phyloP scores from a whole-genome alignment of 129 eudicot species.

The Lonicera japonica region DNA sequence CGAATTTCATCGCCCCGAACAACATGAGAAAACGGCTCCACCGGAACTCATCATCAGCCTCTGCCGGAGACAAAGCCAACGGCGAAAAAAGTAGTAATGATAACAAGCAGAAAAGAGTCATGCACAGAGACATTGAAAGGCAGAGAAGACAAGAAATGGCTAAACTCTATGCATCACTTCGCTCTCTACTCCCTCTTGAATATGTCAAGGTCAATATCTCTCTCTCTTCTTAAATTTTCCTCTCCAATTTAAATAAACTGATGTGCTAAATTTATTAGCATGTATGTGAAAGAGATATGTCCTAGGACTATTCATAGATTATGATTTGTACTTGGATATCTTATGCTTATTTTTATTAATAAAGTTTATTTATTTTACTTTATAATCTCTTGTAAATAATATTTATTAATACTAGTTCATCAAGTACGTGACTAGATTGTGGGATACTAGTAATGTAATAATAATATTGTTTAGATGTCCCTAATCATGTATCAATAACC shows the following conservation, averaged over 20 bases:
- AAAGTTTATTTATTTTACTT: too few relatives aligned
- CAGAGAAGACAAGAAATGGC: conserved; percentile 71
- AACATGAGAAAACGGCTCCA: conserved; percentile 12
- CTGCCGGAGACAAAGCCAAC: neutral
- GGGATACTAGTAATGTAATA: too few relatives aligned
- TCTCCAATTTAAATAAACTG: neutral
- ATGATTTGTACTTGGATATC: too few relatives aligned
- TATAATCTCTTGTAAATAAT: too few relatives aligned
- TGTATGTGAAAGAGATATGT: neutral
- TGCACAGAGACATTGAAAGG: conserved; percentile 58
- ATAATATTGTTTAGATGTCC: too few relatives aligned
- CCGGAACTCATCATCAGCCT: neutral
- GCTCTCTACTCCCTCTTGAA: conserved; percentile 61
- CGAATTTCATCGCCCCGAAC: neutral
- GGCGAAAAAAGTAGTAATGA: conserved; percentile 6
- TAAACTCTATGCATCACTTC: conserved; percentile 49
- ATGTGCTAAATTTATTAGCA: neutral
- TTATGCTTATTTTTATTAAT: too few relatives aligned
- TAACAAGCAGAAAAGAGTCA: conserved; percentile 31
- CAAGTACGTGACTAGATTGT: too few relatives aligned
- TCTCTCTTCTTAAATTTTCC: neutral
- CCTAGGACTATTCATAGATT: too few relatives aligned
- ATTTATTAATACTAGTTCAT: too few relatives aligned
- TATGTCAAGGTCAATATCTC: conserved; percentile 39
- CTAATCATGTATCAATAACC: too few relatives aligned